Conservation (phyloP, 1,284 basidiomycete genomes). For the Malassezia dermatis region DNA sequence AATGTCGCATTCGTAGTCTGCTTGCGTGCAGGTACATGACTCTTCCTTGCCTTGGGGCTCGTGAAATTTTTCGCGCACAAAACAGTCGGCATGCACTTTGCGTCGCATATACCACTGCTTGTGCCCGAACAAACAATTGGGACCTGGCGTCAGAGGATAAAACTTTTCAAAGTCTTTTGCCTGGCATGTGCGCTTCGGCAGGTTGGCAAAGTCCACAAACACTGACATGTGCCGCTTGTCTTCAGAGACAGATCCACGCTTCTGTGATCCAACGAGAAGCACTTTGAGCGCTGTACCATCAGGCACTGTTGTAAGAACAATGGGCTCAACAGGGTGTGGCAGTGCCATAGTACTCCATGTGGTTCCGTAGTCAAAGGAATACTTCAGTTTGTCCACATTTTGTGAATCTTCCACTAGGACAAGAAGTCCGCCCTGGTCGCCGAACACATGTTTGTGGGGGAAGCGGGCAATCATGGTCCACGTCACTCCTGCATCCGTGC, state of each 20-base stretch:
- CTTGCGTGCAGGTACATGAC: slow-evolving; percentile 68
- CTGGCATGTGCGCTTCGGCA: slow-evolving; percentile 61
- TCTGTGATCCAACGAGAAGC: slow-evolving; percentile 70
- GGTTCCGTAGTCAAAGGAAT: slow-evolving; percentile 74
- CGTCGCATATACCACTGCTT: slow-evolving; percentile 91
- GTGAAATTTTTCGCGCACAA: slow-evolving; percentile 68
- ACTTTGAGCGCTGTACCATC: slow-evolving; percentile 83
- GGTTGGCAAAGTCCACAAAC: slow-evolving; percentile 71
- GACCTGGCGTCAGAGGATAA: slow-evolving; percentile 62
- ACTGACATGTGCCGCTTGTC: slow-evolving; percentile 59
- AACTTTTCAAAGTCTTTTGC: slow-evolving; percentile 73
- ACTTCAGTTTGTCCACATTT: slow-evolving; percentile 61
- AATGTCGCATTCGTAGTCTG: slow-evolving; percentile 91
- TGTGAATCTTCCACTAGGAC: slow-evolving; percentile 73
- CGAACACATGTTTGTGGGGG: slow-evolving; percentile 91
- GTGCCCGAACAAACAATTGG: slow-evolving; percentile 77
- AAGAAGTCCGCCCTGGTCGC: slow-evolving; percentile 72
- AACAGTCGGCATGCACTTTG: slow-evolving; percentile 74
- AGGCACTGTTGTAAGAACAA: slow-evolving; percentile 74
- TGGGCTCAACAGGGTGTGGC: slow-evolving; percentile 63
- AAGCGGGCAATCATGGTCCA: slow-evolving; percentile 70
- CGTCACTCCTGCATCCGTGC: slow-evolving; percentile 72
- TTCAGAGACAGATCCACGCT: slow-evolving; percentile 55
- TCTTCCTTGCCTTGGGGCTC: slow-evolving; percentile 58
- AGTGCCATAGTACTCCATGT: slow-evolving; percentile 68